Percentiles rank a stretch among this genome's conserved stretches.
These are phyloP conservation scores for Penicillium turbatum DNA, from an alignment of 495 filamentous ascomycete species.

Conservation along the genomic window DNA sequence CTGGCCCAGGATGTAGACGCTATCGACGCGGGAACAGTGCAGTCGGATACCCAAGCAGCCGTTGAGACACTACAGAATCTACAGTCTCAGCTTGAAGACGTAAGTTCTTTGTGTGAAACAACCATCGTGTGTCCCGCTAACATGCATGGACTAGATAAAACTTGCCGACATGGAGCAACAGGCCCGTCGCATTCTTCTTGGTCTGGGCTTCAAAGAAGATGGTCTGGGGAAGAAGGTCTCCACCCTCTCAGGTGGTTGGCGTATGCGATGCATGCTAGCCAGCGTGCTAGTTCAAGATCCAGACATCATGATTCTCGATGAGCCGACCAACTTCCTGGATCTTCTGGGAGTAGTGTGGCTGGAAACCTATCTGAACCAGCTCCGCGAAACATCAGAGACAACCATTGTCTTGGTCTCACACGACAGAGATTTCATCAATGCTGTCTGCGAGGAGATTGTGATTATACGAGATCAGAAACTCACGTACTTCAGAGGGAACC, in stretches of 20 bases:
- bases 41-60: conserved; percentile 59
- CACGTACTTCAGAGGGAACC: conserved; percentile 64
- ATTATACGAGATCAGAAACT: conserved; percentile 61
- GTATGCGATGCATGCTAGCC: conserved; percentile 67
- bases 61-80: conserved; percentile 58
- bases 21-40: conserved; percentile 49
- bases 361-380: conserved; percentile 58
- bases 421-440: conserved; percentile 69
- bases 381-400: conserved; percentile 38
- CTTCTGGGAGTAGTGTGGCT: conserved; percentile 81
- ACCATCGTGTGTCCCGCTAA: conserved; percentile 3
- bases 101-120: conserved; percentile 19
- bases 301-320: conserved; percentile 79
- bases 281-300: conserved; percentile 62
- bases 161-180: conserved; percentile 49
- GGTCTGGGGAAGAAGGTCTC: conserved; percentile 52
- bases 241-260: conserved; percentile 74
- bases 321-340: conserved; percentile 83
- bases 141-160: conserved; percentile 33
- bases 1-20: conserved; percentile 49
- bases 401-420: conserved; percentile 71
- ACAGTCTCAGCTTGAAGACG: conserved; percentile 51
- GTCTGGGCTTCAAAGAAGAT: conserved; percentile 67
- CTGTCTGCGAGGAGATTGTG: conserved; percentile 70
- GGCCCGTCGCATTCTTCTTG: conserved; percentile 59